Evolutionary conservation across 129 eudicot species (phyloP).

Genomic region (Centella asiatica): DNA sequence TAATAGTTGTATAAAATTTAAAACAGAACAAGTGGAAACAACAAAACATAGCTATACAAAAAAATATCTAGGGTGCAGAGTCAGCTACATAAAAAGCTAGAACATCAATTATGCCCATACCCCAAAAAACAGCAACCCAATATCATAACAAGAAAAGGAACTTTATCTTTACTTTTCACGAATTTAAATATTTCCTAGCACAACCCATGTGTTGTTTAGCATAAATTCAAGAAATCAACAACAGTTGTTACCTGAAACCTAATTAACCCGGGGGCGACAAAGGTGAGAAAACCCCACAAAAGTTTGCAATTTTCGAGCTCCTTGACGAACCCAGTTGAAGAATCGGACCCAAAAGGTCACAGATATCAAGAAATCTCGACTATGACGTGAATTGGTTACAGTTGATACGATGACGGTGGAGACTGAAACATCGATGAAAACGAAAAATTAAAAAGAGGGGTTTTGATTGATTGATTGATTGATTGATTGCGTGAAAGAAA

Average conservation of each 20-base stretch:
- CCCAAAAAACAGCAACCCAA: neutral
- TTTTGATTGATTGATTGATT: slow-evolving; percentile 12
- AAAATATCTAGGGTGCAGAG: slow-evolving; percentile 13
- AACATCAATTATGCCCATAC: slow-evolving; percentile 8
- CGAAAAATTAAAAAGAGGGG: neutral
- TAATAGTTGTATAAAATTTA: neutral
- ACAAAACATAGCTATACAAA: neutral
- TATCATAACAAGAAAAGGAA: slow-evolving; percentile 1
- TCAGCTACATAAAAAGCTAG: slow-evolving; percentile 16
- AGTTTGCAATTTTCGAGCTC: neutral
- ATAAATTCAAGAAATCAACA: neutral
- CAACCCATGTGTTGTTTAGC: too few relatives aligned
- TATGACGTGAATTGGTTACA: slow-evolving; percentile 7
- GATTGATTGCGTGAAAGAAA: slow-evolving; percentile 27
- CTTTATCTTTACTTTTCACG: too few relatives aligned
- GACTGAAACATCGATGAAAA: neutral
- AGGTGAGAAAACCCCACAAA: neutral
- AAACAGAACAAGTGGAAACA: too few relatives aligned
- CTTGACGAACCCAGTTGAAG: neutral
- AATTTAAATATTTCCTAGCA: too few relatives aligned
- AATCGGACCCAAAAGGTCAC: neutral
- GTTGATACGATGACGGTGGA: neutral
- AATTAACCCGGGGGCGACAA: neutral
- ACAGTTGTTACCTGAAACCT: slow-evolving; percentile 24
- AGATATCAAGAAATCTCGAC: slow-evolving; percentile 3